Base-by-base conservation (phyloP, 73 alveolate genomes). In the Paramecium bursaria region DNA sequence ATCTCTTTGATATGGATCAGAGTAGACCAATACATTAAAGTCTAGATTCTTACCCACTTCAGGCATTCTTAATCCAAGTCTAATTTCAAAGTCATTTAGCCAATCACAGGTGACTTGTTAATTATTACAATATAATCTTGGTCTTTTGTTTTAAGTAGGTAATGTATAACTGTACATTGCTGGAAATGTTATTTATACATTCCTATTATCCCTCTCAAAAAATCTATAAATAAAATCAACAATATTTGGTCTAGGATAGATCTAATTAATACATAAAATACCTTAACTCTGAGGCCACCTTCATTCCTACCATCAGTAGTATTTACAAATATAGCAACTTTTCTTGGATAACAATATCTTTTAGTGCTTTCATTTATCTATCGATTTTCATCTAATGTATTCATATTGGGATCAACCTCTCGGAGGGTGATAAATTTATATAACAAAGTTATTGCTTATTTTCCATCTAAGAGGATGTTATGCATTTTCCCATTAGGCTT, bases 171-270 rank as follows among this genome's bases (percentile, higher is more conserved):
- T 57, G 44, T 67, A 67, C 7, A 42, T 7, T 4, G 55, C 82
- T 0, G 82, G 82, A 14, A 67, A 67, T 67, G 17, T 7, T 3
- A 67, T 67, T 3, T 42, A 67, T 67, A 67, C 82, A 21, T 67
- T 39, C 21, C 82, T 6, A 67, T 67, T 67, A 67, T 67, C 82
- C 27, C 82, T 67, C 44, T 67, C 82, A 67, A 39, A 67, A 42
- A 67, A 67, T 67, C 82, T 67, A 42, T 67, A 67, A 33, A 35
- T 25, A 42, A 39, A 57, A 67, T 67, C 82, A 0, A 42, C 44
- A 0, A 44, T 35, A 14, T 67, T 67, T 19, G 13, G 26, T 15
- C 44, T 42, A 33, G 82, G 82, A 19, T n/a, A n/a, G n/a, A n/a
- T n/a, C n/a, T n/a, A n/a, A n/a, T n/a, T n/a, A n/a, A n/a, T n/a